Conservation (phyloP, 2,329 filamentous ascomycete genomes). For the Thelonectria rubi region DNA sequence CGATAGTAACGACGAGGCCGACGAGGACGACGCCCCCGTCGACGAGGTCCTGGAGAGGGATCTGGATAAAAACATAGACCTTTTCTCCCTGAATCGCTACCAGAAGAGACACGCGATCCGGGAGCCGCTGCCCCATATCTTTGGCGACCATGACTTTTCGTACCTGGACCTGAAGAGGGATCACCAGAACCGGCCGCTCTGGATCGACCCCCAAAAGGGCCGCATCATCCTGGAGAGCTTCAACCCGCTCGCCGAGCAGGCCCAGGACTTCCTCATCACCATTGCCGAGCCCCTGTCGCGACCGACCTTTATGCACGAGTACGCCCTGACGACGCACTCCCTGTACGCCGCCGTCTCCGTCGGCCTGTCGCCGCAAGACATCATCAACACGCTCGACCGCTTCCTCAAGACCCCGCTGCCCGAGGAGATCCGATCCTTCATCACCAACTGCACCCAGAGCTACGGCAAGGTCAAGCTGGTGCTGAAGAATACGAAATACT, state of each 20-base stretch:
- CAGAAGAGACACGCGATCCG: conserved; percentile 56
- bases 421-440: conserved; percentile 81
- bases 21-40: conserved; percentile 59
- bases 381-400: conserved; percentile 86
- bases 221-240: conserved; percentile 95
- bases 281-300: conserved; percentile 93
- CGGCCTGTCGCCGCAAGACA: conserved; percentile 87
- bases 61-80: conserved; percentile 67
- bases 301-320: conserved; percentile 92
- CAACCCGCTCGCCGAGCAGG: conserved; percentile 84
- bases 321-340: conserved; percentile 89
- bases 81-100: conserved; percentile 64
- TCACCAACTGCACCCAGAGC: conserved; percentile 81
- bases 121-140: conserved; percentile 58
- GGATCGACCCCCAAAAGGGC: conserved; percentile 89
- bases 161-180: conserved; percentile 85
- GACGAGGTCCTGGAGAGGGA: conserved; percentile 63
- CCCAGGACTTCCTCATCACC: conserved; percentile 94
- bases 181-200: conserved; percentile 88
- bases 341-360: conserved; percentile 96
- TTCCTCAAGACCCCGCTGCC: conserved; percentile 91
- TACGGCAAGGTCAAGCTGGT: conserved; percentile 97
- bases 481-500: conserved; percentile 93
- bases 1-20: conserved; percentile 61
- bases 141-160: conserved; percentile 75